Percentiles rank a stretch among this genome's conserved stretches.
Conservation (phyloP, 768 basidiomycete species). For the Pulveroboletus sp. region DNA sequence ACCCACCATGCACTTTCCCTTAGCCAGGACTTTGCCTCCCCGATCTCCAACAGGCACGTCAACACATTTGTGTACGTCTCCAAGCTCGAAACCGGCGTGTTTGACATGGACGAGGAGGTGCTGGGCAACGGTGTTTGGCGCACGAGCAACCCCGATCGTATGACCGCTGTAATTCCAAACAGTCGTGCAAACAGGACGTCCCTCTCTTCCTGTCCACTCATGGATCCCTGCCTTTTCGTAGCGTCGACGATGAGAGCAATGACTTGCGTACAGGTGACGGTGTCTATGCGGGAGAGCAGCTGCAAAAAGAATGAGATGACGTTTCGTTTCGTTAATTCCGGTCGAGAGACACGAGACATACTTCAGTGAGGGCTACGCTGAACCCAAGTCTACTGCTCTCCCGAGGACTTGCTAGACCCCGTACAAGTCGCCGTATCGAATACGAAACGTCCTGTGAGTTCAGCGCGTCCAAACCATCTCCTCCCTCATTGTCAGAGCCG, state of each 20-base stretch:
- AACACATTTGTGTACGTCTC: constrained; percentile 57
- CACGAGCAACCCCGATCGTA: constrained; percentile 80
- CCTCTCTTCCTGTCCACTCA: constrained; percentile 88
- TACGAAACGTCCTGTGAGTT: constrained; percentile 94
- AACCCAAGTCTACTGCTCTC: constrained; percentile 94
- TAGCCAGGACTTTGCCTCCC: constrained; percentile 85
- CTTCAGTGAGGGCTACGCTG: constrained; percentile 93
- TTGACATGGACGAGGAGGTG: constrained; percentile 53
- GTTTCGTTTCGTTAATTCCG: background rate
- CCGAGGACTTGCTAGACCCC: constrained; percentile 86
- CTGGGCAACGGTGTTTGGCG: constrained; percentile 51
- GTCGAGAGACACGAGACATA: constrained; percentile 33
- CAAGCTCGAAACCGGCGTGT: constrained; percentile 50
- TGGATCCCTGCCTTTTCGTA: constrained; percentile 67
- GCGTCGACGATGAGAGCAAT: constrained; percentile 67
- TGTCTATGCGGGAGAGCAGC: constrained; percentile 75
- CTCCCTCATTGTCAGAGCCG: constrained; percentile 39
- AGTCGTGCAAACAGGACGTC: constrained; percentile 89
- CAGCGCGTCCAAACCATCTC: constrained; percentile 52
- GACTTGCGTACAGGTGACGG: constrained; percentile 74
- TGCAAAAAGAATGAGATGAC: constrained; percentile 27
- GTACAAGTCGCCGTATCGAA: constrained; percentile 78
- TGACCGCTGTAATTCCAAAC: constrained; percentile 81
- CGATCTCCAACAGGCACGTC: constrained; percentile 57
- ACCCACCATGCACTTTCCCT: constrained; percentile 90